phyloP scores from a whole-genome alignment of 805 yeast species.

The Cyberlindnera maclurae region DNA sequence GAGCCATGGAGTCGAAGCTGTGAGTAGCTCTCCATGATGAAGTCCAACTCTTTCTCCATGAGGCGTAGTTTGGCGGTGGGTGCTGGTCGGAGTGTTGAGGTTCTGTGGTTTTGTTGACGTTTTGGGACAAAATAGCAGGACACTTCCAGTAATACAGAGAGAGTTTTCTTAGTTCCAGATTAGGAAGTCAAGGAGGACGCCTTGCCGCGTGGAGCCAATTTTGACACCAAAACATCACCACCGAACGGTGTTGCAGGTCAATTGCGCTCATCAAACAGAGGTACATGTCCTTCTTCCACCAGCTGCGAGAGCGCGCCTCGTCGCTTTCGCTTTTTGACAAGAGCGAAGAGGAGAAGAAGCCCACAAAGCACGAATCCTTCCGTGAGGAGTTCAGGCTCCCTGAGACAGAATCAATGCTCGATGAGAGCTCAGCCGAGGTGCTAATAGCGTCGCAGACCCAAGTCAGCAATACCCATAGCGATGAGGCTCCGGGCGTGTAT shows the following conservation, averaged over 20 bases:
- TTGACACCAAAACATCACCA: conserved; percentile 1
- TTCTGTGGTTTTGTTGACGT: not conserved
- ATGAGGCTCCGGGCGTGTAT: conserved; percentile 26
- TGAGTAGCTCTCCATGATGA: conserved; percentile 18
- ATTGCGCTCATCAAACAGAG: not conserved
- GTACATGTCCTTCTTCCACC: conserved; percentile 39
- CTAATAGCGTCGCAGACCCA: conserved; percentile 24
- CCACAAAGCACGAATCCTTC: conserved; percentile 56
- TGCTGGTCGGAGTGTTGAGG: not conserved
- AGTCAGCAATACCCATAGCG: not conserved
- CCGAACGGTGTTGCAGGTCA: too few relatives aligned
- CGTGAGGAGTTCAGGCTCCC: conserved; percentile 67
- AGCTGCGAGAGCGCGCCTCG: conserved; percentile 41
- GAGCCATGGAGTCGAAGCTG: conserved; percentile 16
- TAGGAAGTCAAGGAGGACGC: conserved; percentile 10
- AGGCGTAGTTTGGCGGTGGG: not conserved
- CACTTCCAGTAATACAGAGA: not conserved
- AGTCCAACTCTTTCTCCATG: conserved; percentile 20
- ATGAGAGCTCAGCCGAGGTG: conserved; percentile 63
- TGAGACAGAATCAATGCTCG: conserved; percentile 54
- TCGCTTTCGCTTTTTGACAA: conserved; percentile 35
- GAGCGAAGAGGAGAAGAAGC: conserved; percentile 16
- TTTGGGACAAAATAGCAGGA: not conserved
- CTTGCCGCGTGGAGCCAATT: not conserved
- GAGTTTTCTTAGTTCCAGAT: conserved; percentile 2